Percentiles rank a stretch among this genome's conserved stretches.
Conservation (phyloP, 2,329 filamentous ascomycete species). For the Ophiostoma ulmi region DNA sequence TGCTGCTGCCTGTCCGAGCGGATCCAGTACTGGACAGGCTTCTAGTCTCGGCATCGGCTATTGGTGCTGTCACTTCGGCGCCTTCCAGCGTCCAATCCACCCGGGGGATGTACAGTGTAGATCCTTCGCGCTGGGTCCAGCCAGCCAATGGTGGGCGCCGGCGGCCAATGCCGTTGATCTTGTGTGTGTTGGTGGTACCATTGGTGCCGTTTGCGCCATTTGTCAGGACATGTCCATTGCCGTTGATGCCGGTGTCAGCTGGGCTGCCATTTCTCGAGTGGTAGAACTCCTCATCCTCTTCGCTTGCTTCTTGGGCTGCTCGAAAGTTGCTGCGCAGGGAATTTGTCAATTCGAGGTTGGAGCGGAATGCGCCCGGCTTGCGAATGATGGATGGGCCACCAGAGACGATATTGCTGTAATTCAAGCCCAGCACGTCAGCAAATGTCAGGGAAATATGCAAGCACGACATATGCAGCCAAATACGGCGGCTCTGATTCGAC, state of each 20-base stretch:
- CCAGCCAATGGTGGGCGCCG: conserved; percentile 36
- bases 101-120: conserved; percentile 68
- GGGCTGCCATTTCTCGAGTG: conserved; percentile 16
- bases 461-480: conserved; percentile 8
- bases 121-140: conserved; percentile 65
- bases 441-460: conserved; percentile 14
- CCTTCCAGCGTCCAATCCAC: conserved; percentile 53
- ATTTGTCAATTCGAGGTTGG: conserved; percentile 88
- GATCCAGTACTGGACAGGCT: conserved; percentile 16
- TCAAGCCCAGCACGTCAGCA: conserved; percentile 14
- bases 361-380: conserved; percentile 70
- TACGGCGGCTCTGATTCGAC: neutral
- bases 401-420: conserved; percentile 70
- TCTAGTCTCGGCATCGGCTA: conserved; percentile 11
- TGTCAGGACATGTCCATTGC: conserved; percentile 19
- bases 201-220: conserved; percentile 20
- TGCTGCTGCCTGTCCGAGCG: conserved; percentile 18
- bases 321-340: conserved; percentile 79
- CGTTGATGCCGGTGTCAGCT: conserved; percentile 24
- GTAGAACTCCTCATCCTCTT: conserved; percentile 42
- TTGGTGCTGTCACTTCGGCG: neutral
- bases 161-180: conserved; percentile 21
- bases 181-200: neutral
- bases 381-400: conserved; percentile 78
- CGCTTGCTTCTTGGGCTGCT: conserved; percentile 55